Evolutionary conservation across 495 filamentous ascomycete genomes (phyloP), one percentile per base, ranked within the genome.

Genomic region (Lasiosphaeriaceae sp.): DNA sequence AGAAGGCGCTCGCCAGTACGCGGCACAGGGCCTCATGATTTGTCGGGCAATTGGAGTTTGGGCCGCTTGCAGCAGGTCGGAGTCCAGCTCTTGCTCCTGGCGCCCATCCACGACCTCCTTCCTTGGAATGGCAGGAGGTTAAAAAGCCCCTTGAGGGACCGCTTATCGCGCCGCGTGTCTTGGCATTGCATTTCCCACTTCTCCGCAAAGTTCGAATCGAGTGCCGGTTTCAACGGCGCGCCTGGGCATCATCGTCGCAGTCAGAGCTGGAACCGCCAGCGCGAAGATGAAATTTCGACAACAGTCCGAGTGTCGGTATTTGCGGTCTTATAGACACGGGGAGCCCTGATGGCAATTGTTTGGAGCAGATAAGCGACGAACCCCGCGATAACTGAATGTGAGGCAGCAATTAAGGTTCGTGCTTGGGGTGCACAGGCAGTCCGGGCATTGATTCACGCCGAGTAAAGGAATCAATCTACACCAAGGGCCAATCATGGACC

Each of bases 51-150:
- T 3, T 4, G 26, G 3, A 9, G 9, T 31, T 31, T 9, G 9
- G 9, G 21, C 46, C 14, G 7, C 46, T 48, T 48, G 21, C 17
- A 23, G 24, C 48, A 50, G 48, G n/a, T 50, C 22, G 14, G 2
- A 29, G 46, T 20, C 21, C 26, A 9, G 26, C 26, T 4, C 26
- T 9, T 31, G 26, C 4, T 3, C 26, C 26, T 31, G 26, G 23
- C 23, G 45, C 45, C n/a, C 45, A 23, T 12, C 4, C 1, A 19
- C 45, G 47, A 5, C 16, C 14, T 29, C 23, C 20, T 52, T 6
- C 9, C 11, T 37, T 44, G 39, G 39, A 53, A 53, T 29, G 51
- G 51, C 35, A 53, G 51, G 51, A 53, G 51, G 37, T 39, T 11
- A 17, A n/a, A 14, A 37, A 53, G 22, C 19, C n/a, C 43, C 29